Evolutionary conservation across 176 grass and related monocot species (phyloP), one percentile per base, ranked within the genome.

Genomic region (Juncus effusus): DNA sequence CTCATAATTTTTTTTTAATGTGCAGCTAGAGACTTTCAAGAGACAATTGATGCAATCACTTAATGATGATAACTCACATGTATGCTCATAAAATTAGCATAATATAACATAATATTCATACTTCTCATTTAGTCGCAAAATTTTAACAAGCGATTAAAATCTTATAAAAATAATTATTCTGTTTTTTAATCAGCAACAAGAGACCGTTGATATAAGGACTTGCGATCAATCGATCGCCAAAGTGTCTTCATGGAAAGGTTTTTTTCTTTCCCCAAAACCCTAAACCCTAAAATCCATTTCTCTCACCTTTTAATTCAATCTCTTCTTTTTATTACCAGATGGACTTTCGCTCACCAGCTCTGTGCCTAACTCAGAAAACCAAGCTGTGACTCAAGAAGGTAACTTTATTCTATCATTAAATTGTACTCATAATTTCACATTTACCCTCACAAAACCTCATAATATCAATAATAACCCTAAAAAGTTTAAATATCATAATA

Each of bases 11-110:
- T 36, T 42, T 42, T 42, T 85, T 50, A 28, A 51, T 50, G 40
- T 67, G 67, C 74, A 97, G 94, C 61, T 97, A 62, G 85, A 97
- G 65, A 82, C 85, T 36, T 97, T 97, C 77, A 97, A 92, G 85
- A 86, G 83, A 45, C 88, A 89, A 57, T 77, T 97, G 61, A 86
- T 92, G 88, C 88, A 89, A 66, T 92, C 94, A 4, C 64, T 97
- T 7, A 87, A 87, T 55, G 85, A 97, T 11, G 94, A 92, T 1
- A 77, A 86, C 56, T 68, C 78, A 52, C 50, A 77, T 41, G 94
- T 82, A 76, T 81, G 84, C 44, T 47, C 44, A 6, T 6, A 47
- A 47, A 47, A 47, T 9, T 47, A 47, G 44, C 44, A 47, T 47
- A 47, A 47, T 70, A 81, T 53, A 7, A 76, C 28, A 58, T 40